A percentile compares a stretch with the other conserved stretches of the same genome.
phyloP scores from a whole-genome alignment of 495 filamentous ascomycete species.

The Hypomontagnella submonticulosa region DNA sequence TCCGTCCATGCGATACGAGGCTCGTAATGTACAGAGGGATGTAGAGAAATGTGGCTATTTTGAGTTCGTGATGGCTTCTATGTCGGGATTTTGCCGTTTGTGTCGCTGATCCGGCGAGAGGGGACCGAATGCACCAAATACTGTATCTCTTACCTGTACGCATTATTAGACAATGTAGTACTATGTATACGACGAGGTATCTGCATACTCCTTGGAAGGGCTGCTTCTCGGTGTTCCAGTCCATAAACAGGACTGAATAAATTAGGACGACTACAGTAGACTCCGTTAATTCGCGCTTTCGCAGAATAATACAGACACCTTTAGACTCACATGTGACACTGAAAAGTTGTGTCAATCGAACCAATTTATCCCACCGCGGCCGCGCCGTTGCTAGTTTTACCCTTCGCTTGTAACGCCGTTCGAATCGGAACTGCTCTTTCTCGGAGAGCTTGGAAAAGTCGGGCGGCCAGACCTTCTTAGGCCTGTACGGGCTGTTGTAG shows the following conservation, averaged over 20 bases:
- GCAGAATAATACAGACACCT: neutral
- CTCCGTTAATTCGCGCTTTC: slow-evolving; percentile 25
- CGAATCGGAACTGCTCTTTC: slow-evolving; percentile 87
- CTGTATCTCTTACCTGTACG: slow-evolving; percentile 48
- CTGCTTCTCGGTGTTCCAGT: slow-evolving; percentile 71
- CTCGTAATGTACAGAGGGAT: slow-evolving; percentile 32
- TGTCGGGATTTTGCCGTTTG: slow-evolving; percentile 35
- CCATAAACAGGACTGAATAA: slow-evolving; percentile 83
- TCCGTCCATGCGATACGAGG: slow-evolving; percentile 34
- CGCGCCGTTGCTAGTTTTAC: slow-evolving; percentile 76
- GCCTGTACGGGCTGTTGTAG: slow-evolving; percentile 69
- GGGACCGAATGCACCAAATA: slow-evolving; percentile 46
- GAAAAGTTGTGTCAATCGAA: slow-evolving; percentile 75
- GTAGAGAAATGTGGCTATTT: slow-evolving; percentile 27
- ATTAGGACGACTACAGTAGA: slow-evolving; percentile 67
- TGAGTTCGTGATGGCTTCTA: slow-evolving; percentile 30
- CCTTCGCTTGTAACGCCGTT: slow-evolving; percentile 77
- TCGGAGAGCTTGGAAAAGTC: slow-evolving; percentile 82
- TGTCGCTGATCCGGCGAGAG: slow-evolving; percentile 46
- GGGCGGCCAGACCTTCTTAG: slow-evolving; percentile 92
- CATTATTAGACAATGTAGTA: slow-evolving; percentile 4
- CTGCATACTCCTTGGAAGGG: slow-evolving; percentile 69
- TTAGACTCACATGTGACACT: slow-evolving; percentile 68
- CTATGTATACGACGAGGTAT: neutral
- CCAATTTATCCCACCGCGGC: slow-evolving; percentile 77